phyloP scores from a whole-genome alignment of 1,284 basidiomycete genomes.

The Rhodofomes roseus region DNA sequence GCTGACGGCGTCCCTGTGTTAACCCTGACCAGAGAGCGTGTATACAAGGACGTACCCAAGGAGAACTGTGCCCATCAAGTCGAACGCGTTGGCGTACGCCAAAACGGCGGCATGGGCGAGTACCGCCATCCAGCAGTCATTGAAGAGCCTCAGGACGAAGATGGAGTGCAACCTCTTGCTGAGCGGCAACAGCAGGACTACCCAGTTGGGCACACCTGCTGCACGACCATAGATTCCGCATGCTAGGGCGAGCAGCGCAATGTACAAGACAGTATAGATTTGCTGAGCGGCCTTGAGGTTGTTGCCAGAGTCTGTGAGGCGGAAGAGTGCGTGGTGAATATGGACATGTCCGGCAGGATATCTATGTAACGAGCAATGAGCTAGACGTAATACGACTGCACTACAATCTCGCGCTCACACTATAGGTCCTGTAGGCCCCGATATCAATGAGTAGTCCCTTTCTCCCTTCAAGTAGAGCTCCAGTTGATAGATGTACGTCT shows the following conservation, averaged over 20 bases:
- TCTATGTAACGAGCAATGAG: slow-evolving; percentile 37
- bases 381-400: neutral
- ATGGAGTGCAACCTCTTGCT: slow-evolving; percentile 96
- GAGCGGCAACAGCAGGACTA: slow-evolving; percentile 73
- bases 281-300: slow-evolving; percentile 73
- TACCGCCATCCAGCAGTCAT: slow-evolving; percentile 87
- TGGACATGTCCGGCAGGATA: slow-evolving; percentile 95
- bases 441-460: slow-evolving; percentile 80
- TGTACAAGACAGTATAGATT: slow-evolving; percentile 74
- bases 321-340: slow-evolving; percentile 75
- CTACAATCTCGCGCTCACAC: slow-evolving; percentile 60
- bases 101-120: slow-evolving; percentile 56
- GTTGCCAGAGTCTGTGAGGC: slow-evolving; percentile 58
- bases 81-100: slow-evolving; percentile 55
- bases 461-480: slow-evolving; percentile 80
- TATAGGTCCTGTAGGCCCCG: slow-evolving; percentile 90
- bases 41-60: slow-evolving; percentile 63
- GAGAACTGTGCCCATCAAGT: slow-evolving; percentile 61
- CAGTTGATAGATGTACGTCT: slow-evolving; percentile 89
- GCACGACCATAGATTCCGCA: slow-evolving; percentile 69
- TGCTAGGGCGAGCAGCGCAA: slow-evolving; percentile 60
- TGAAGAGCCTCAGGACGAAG: slow-evolving; percentile 90
- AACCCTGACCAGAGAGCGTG: neutral
- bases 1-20: slow-evolving; percentile 36
- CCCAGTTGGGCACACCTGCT: slow-evolving; percentile 72